Evolutionary conservation across 129 eudicot species (phyloP).

Genomic region (Flaveria brownii): DNA sequence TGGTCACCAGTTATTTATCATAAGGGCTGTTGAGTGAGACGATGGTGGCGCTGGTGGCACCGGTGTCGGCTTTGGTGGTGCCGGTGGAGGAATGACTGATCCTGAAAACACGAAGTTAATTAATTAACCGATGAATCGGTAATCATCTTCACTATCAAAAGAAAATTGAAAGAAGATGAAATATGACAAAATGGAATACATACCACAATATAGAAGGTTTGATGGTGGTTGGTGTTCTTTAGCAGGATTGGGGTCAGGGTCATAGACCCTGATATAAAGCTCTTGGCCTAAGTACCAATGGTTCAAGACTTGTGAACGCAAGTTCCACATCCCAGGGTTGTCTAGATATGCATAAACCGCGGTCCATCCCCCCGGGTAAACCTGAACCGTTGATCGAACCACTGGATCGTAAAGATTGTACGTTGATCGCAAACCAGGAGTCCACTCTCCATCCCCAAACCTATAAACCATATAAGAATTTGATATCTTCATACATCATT

Average conservation of each 20-base stretch:
- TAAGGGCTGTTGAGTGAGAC: constrained; percentile 27
- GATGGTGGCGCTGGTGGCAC: constrained; percentile 35
- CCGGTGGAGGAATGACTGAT: constrained; percentile 38
- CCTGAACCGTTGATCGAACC: constrained; percentile 75
- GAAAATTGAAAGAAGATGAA: neutral
- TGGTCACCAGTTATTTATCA: constrained; percentile 17
- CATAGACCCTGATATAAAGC: constrained; percentile 60
- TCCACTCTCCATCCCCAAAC: constrained; percentile 65
- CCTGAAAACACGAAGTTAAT: constrained; percentile 27
- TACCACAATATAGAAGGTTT: constrained; percentile 62
- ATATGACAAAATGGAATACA: constrained; percentile 3
- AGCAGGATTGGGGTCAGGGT: constrained; percentile 61
- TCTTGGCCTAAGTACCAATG: constrained; percentile 75
- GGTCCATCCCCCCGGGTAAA: constrained; percentile 62
- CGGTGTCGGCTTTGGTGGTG: constrained; percentile 43
- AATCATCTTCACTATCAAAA: neutral
- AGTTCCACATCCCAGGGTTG: constrained; percentile 81
- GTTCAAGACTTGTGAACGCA: constrained; percentile 60
- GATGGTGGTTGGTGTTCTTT: constrained; percentile 60
- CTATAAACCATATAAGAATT: constrained; percentile 29
- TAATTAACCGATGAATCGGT: neutral
- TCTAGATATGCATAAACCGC: constrained; percentile 67
- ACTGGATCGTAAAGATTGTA: constrained; percentile 74
- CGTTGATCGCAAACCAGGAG: constrained; percentile 42
- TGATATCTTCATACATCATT: neutral